phyloP scores from a whole-genome alignment of 2,329 filamentous ascomycete species.

The Penicillium sp. region DNA sequence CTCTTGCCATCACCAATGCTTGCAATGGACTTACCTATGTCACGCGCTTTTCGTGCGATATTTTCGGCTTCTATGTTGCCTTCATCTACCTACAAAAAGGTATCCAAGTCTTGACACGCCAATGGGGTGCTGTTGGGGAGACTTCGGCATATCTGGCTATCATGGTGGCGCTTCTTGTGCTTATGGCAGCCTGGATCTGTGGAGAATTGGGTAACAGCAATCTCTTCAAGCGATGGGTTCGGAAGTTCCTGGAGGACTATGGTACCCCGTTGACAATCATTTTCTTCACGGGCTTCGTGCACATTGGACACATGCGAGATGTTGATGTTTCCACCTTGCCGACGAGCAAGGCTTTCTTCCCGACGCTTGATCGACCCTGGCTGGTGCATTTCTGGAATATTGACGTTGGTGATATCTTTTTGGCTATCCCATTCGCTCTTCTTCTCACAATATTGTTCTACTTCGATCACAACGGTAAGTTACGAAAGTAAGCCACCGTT shows the following conservation, averaged over 20 bases:
- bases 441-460: conserved; percentile 83
- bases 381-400: conserved; percentile 82
- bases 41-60: conserved; percentile 88
- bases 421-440: conserved; percentile 83
- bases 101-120: conserved; percentile 77
- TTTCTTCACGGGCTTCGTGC: conserved; percentile 88
- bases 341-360: conserved; percentile 75
- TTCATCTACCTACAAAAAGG: conserved; percentile 92
- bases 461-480: conserved; percentile 81
- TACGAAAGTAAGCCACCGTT: neutral
- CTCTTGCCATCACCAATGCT: conserved; percentile 79
- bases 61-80: conserved; percentile 91
- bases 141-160: conserved; percentile 75
- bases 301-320: conserved; percentile 77
- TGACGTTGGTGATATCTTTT: conserved; percentile 70
- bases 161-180: conserved; percentile 73
- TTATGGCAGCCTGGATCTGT: conserved; percentile 74
- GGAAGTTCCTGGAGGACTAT: conserved; percentile 87
- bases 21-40: conserved; percentile 90
- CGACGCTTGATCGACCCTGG: conserved; percentile 73
- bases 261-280: conserved; percentile 79
- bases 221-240: conserved; percentile 72
- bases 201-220: conserved; percentile 69
- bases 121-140: conserved; percentile 64
- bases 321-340: conserved; percentile 72